Base-by-base conservation (phyloP, 345 rosid species). In the Syzygium aqueum region DNA sequence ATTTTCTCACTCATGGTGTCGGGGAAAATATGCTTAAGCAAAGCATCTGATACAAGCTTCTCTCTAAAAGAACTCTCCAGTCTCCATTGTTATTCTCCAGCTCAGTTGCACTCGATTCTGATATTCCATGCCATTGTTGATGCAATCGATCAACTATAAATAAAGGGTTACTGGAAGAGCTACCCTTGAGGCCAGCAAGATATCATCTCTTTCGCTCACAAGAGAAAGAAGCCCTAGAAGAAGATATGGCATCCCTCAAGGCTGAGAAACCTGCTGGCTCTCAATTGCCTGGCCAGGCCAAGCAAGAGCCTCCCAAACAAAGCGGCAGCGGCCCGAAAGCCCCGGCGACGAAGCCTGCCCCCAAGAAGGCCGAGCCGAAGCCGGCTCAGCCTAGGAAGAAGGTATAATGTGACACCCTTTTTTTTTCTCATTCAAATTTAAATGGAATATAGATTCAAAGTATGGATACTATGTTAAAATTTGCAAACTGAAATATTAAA, bases 161-260 rank as follows among this genome's bases (percentile, higher is more conserved):
- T 73, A 73, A 73, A 73, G 80, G 49, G 21, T 40, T 4, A 73
- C 49, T 33, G 27, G 49, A 73, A 73, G 80, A 33, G 80, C 13
- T 73, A 73, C 25, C 49, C 80, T 73, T 73, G 80, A 73, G 80
- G 80, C 28, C 67, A 21, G 65, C 85, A 37, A 17, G 33, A 33
- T 1, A 23, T 15, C 46, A 23, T 49, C 33, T 28, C 50, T 30
- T 27, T 9, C 5, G n/a, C 33, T 16, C 22, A 30, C 51, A 37
- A 57, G 51, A 85, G 43, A 46, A 50, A 83, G 19, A 53, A 53
- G 67, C 57, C 84, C 28, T 16, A 51, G 37, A 78, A 67, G 33
- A 37, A 49, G 63, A 40, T 53, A 93, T 94, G 96, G 93, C 96
- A 85, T 94, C 95, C 84, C 52, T 90, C 84, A 93, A 93, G 88